These are phyloP conservation scores for Globisporangium sylvaticum DNA, from an alignment of 352 stramenopile genomes.

Conservation along the genomic window DNA sequence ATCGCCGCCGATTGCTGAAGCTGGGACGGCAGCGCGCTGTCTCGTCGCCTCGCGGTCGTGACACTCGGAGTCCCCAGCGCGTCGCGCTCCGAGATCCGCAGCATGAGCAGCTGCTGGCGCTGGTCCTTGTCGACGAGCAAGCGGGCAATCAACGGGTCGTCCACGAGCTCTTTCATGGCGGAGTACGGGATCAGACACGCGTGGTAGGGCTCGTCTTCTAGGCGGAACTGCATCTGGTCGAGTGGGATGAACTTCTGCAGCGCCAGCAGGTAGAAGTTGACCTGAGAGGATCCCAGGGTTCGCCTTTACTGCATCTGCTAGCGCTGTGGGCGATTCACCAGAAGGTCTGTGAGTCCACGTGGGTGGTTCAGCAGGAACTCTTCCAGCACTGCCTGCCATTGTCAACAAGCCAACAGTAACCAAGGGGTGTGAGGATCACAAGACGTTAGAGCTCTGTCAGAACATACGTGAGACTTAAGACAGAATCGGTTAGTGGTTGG, in stretches of 20 bases:
- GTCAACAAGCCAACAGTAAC: neutral
- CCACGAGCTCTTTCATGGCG: slow-evolving; percentile 36
- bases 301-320: slow-evolving; percentile 44
- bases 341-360: slow-evolving; percentile 49
- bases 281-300: slow-evolving; percentile 58
- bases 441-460: neutral
- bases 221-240: slow-evolving; percentile 31
- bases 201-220: slow-evolving; percentile 46
- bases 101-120: slow-evolving; percentile 33
- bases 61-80: neutral
- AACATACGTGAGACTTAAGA: too few species aligned
- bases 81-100: slow-evolving; percentile 14
- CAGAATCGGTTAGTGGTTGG: too few species aligned
- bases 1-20: slow-evolving; percentile 12
- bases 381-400: slow-evolving; percentile 43
- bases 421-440: neutral
- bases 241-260: slow-evolving; percentile 44
- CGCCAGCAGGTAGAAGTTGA: slow-evolving; percentile 50
- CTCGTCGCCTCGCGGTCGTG: neutral
- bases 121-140: slow-evolving; percentile 53
- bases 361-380: slow-evolving; percentile 69
- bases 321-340: slow-evolving; percentile 47
- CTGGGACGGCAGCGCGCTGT: slow-evolving; percentile 7
- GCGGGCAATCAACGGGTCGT: slow-evolving; percentile 38
- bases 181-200: slow-evolving; percentile 41